phyloP scores from a whole-genome alignment of 2,329 filamentous ascomycete genomes.

The Penicillium hordei region DNA sequence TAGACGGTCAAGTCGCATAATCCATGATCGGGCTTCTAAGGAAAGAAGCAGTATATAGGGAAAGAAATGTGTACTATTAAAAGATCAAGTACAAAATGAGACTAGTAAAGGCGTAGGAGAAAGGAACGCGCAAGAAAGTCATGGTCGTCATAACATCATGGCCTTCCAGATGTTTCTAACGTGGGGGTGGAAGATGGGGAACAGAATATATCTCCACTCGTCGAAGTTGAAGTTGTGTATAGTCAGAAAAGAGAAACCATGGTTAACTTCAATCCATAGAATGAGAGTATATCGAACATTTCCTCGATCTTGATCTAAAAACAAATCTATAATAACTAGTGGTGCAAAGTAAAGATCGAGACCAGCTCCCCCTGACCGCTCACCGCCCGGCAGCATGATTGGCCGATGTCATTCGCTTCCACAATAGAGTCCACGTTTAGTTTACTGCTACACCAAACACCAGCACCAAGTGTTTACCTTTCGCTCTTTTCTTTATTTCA shows the following conservation, averaged over 20 bases:
- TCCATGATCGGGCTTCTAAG: neutral
- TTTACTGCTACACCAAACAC: conserved; percentile 29
- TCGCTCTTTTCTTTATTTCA: conserved; percentile 25
- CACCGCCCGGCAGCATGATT: conserved; percentile 36
- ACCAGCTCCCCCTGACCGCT: conserved; percentile 24
- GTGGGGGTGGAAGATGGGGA: conserved; percentile 12
- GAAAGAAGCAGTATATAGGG: neutral
- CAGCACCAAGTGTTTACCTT: conserved; percentile 23
- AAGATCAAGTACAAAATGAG: neutral
- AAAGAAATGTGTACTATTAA: neutral
- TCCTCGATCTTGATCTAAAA: neutral
- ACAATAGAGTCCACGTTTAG: conserved; percentile 44
- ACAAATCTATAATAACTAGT: neutral
- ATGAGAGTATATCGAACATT: neutral
- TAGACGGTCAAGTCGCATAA: neutral
- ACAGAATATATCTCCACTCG: conserved; percentile 10
- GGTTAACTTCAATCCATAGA: neutral
- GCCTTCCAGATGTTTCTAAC: conserved; percentile 28
- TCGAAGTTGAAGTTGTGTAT: neutral
- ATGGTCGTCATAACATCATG: conserved; percentile 9
- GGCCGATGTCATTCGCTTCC: conserved; percentile 37
- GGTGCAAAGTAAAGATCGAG: conserved; percentile 9
- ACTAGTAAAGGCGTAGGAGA: neutral
- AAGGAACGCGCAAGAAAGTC: neutral
- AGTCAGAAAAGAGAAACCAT: neutral